Percentiles rank a stretch among this genome's conserved stretches.
These are phyloP conservation scores for Russula earlei DNA, from an alignment of 768 basidiomycete genomes.

Conservation along the genomic window DNA sequence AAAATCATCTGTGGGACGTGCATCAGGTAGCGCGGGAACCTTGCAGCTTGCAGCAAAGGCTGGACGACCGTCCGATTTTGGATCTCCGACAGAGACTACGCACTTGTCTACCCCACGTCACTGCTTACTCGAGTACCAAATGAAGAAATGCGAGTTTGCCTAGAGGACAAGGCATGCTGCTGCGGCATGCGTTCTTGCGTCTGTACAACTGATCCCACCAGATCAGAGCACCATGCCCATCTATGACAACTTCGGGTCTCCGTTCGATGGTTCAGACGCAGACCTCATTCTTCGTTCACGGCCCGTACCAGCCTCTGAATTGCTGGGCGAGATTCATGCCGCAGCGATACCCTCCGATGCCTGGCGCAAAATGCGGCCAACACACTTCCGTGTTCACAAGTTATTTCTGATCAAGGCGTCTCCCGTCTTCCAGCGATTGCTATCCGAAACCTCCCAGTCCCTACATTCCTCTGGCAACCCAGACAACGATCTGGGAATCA, in stretches of 20 bases:
- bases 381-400: conserved; percentile 5
- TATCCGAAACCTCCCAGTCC: neutral
- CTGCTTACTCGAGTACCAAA: neutral
- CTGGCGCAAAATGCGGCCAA: too few species aligned
- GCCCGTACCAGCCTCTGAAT: too few species aligned
- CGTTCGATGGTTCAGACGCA: conserved; percentile 41
- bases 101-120: too few species aligned
- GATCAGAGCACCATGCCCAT: neutral
- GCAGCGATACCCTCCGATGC: too few species aligned
- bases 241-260: conserved; percentile 26
- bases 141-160: neutral
- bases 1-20: conserved; percentile 18
- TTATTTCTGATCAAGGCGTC: conserved; percentile 7
- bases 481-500: neutral
- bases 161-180: neutral
- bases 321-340: neutral
- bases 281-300: conserved; percentile 11
- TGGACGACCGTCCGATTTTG: too few species aligned
- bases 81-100: too few species aligned
- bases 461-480: too few species aligned
- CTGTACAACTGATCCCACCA: neutral
- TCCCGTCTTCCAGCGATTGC: conserved; percentile 3
- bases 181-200: neutral
- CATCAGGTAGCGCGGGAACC: neutral
- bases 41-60: neutral